Conservation (phyloP, 345 rosid genomes). For the Arabis alpina region DNA sequence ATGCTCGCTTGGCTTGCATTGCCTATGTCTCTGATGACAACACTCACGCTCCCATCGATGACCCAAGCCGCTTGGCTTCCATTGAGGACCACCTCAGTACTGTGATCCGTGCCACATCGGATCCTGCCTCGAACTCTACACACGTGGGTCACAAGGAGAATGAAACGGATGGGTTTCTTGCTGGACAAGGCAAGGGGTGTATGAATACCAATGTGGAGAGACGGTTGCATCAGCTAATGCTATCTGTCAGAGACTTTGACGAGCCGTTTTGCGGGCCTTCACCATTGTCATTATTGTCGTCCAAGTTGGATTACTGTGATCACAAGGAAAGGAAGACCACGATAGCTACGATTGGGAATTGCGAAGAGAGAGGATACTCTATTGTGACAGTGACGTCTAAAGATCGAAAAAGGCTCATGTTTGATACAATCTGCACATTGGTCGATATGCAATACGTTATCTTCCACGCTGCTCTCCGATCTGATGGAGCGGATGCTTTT, state of each 20-base stretch:
- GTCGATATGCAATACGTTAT: slow-evolving; percentile 81
- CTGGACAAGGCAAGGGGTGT: slow-evolving; percentile 49
- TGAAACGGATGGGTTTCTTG: slow-evolving; percentile 46
- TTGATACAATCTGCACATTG: slow-evolving; percentile 74
- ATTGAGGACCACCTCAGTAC: slow-evolving; percentile 68
- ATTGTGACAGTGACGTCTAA: slow-evolving; percentile 65
- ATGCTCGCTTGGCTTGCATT: slow-evolving; percentile 66
- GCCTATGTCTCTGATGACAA: slow-evolving; percentile 61
- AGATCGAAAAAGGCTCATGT: slow-evolving; percentile 77
- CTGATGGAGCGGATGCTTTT: slow-evolving; percentile 57
- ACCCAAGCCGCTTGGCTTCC: slow-evolving; percentile 59
- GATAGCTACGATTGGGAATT: slow-evolving; percentile 57
- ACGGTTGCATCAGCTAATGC: slow-evolving; percentile 73
- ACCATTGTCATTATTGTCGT: slow-evolving; percentile 23
- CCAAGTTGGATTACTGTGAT: slow-evolving; percentile 30
- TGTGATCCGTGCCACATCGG: slow-evolving; percentile 53
- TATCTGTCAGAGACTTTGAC: slow-evolving; percentile 69
- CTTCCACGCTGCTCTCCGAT: slow-evolving; percentile 66
- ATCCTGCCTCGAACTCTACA: slow-evolving; percentile 36
- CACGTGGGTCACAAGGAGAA: slow-evolving; percentile 48
- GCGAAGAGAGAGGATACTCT: slow-evolving; percentile 69
- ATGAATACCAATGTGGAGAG: slow-evolving; percentile 60
- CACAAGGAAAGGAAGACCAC: slow-evolving; percentile 42
- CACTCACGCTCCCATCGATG: slow-evolving; percentile 57
- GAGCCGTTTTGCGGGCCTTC: slow-evolving; percentile 44